Percentiles rank a stretch among this genome's conserved stretches.
Evolutionary conservation across 768 basidiomycete species (phyloP).

Genomic region (Galerina marginata): DNA sequence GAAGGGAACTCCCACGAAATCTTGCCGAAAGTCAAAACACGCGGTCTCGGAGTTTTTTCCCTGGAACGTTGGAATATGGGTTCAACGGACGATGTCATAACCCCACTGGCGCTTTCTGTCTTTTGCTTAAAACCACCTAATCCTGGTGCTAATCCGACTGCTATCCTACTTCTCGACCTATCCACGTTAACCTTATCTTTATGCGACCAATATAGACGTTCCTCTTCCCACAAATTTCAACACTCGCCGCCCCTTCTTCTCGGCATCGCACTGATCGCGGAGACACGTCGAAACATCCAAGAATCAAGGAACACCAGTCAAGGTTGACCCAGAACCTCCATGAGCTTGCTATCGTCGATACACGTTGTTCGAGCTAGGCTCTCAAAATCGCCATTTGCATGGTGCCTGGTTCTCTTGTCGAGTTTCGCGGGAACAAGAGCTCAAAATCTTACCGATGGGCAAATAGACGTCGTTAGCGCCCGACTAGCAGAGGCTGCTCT

Average conservation of each 20-base stretch:
- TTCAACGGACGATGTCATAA: background rate
- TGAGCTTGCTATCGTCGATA: background rate
- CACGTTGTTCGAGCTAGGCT: background rate
- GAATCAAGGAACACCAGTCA: background rate
- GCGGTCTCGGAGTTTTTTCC: background rate
- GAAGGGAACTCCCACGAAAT: background rate
- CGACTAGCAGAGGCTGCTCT: slow-evolving; percentile 43
- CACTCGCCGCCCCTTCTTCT: slow-evolving; percentile 2
- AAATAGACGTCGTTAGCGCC: slow-evolving; percentile 37
- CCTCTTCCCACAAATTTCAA: slow-evolving; percentile 1
- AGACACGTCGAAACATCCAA: slow-evolving; percentile 11
- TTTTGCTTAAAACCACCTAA: background rate
- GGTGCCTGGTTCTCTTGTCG: slow-evolving; percentile 5
- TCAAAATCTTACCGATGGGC: slow-evolving; percentile 38
- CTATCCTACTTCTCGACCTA: background rate
- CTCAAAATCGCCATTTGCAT: background rate
- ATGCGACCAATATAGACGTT: slow-evolving; percentile 8
- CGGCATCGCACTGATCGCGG: slow-evolving; percentile 1
- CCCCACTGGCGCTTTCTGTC: background rate
- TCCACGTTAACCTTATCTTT: background rate
- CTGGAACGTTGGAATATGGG: background rate
- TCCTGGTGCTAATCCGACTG: background rate
- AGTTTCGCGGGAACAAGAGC: slow-evolving; percentile 14
- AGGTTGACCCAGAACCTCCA: background rate
- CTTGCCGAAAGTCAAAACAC: background rate